phyloP scores from a whole-genome alignment of 768 basidiomycete genomes.

The Naganishia kalamii region DNA sequence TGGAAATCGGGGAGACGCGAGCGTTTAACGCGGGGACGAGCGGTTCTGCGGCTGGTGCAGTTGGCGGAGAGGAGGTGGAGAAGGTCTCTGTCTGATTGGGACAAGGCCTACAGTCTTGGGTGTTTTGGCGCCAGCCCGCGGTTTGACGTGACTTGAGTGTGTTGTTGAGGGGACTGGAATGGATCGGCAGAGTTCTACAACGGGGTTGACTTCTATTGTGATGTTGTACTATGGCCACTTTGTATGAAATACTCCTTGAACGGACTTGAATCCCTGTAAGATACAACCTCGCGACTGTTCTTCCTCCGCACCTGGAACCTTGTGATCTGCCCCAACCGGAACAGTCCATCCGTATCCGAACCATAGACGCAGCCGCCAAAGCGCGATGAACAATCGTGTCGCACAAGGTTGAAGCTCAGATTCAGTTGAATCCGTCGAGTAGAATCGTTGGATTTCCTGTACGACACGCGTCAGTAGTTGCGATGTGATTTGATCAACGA shows the following conservation, averaged over 20 bases:
- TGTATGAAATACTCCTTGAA: conserved; percentile 64
- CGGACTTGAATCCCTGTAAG: neutral
- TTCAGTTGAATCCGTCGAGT: neutral
- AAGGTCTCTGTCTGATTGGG: too few species aligned
- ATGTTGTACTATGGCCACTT: conserved; percentile 44
- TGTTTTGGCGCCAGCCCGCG: too few species aligned
- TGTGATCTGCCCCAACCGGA: neutral
- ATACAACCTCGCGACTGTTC: neutral
- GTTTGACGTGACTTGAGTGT: too few species aligned
- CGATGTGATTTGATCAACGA: neutral
- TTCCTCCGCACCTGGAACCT: neutral
- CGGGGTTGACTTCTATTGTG: too few species aligned
- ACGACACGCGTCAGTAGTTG: neutral
- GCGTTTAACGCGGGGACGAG: neutral
- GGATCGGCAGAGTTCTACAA: too few species aligned
- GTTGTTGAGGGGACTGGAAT: too few species aligned
- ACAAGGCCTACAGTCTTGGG: too few species aligned
- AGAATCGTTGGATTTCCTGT: neutral
- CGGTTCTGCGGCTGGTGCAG: too few species aligned
- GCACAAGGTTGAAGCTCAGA: neutral
- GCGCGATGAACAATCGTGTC: neutral
- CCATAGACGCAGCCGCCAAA: conserved; percentile 5
- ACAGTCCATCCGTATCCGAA: neutral
- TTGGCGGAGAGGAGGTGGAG: too few species aligned
- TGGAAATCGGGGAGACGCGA: conserved; percentile 59